Percentiles rank a stretch among this genome's conserved stretches.
These are phyloP conservation scores for Saccharomycopsis sp. DNA, from an alignment of 805 yeast genomes.

Conservation along the genomic window DNA sequence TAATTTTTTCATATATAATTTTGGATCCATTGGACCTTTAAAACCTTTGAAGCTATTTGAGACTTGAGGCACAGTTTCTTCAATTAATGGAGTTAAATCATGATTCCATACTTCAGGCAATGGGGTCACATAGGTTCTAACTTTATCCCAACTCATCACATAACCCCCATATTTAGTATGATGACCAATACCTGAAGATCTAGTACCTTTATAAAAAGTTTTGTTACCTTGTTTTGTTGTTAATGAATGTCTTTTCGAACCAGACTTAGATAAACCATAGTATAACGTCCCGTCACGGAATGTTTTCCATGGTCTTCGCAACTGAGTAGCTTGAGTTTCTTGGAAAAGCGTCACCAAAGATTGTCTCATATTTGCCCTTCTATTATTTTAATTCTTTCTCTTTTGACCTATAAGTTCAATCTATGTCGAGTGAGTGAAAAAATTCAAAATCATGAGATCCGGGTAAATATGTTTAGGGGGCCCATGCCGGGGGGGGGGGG, in stretches of 20 bases:
- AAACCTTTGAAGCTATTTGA: slow-evolving; percentile 65
- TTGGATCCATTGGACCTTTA: slow-evolving; percentile 67
- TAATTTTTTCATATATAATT: slow-evolving; percentile 62
- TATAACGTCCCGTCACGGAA: slow-evolving; percentile 76
- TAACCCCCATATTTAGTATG: slow-evolving; percentile 71
- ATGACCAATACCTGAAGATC: slow-evolving; percentile 88
- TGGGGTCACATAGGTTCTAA: slow-evolving; percentile 87
- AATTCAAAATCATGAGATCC: not conserved
- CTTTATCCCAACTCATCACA: slow-evolving; percentile 74
- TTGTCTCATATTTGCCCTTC: slow-evolving; percentile 46
- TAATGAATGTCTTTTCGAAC: slow-evolving; percentile 75
- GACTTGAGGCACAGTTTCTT: slow-evolving; percentile 64
- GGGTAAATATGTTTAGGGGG: no score
- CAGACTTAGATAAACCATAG: slow-evolving; percentile 72
- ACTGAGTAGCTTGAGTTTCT: slow-evolving; percentile 36
- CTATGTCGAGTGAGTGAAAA: no score
- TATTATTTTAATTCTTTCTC: not conserved
- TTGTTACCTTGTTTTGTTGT: slow-evolving; percentile 94
- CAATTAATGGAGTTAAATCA: slow-evolving; percentile 67
- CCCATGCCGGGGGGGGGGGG: no score
- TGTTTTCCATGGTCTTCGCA: slow-evolving; percentile 86
- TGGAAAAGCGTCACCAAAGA: slow-evolving; percentile 41
- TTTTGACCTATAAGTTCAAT: not conserved
- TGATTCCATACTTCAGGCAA: slow-evolving; percentile 28
- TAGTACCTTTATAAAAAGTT: slow-evolving; percentile 91